Conservation (phyloP, 2,329 filamentous ascomycete species). For the Cladosporium sp. region DNA sequence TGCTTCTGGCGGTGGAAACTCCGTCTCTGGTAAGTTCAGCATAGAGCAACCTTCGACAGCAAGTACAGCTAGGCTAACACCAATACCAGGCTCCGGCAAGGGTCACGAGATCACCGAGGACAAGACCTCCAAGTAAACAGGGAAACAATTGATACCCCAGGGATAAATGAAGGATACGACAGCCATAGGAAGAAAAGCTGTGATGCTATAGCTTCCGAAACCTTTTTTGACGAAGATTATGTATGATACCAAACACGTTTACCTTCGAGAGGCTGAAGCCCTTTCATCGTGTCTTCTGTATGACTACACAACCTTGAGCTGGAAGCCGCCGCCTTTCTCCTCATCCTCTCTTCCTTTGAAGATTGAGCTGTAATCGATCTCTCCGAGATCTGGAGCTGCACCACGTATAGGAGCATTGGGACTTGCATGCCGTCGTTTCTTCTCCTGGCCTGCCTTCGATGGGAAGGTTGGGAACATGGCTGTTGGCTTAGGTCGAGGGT, state of each 20-base stretch:
- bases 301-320: slow-evolving; percentile 28
- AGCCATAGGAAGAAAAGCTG: not conserved
- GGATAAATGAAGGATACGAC: slow-evolving; percentile 5
- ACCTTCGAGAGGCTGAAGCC: not conserved
- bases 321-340: slow-evolving; percentile 47
- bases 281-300: not conserved
- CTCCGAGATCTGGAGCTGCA: slow-evolving; percentile 35
- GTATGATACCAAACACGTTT: not conserved
- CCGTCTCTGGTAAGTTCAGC: slow-evolving; percentile 8
- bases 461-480: slow-evolving; percentile 97
- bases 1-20: slow-evolving; percentile 32
- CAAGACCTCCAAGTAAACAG: slow-evolving; percentile 10
- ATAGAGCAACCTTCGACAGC: not conserved
- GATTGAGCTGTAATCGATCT: slow-evolving; percentile 47
- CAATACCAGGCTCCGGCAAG: not conserved
- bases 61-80: not conserved
- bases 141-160: slow-evolving; percentile 2
- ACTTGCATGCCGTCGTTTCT: slow-evolving; percentile 64
- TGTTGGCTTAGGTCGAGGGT: slow-evolving; percentile 83
- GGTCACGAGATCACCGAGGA: slow-evolving; percentile 11
- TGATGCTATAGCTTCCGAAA: not conserved
- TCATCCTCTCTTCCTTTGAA: slow-evolving; percentile 47
- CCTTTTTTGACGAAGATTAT: slow-evolving; percentile 2
- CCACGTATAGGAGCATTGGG: slow-evolving; percentile 82
- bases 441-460: slow-evolving; percentile 89